A percentile compares a stretch with the other conserved stretches of the same genome.
Evolutionary conservation across 2,329 filamentous ascomycete genomes (phyloP).

Genomic region (Colletotrichum trifolii): DNA sequence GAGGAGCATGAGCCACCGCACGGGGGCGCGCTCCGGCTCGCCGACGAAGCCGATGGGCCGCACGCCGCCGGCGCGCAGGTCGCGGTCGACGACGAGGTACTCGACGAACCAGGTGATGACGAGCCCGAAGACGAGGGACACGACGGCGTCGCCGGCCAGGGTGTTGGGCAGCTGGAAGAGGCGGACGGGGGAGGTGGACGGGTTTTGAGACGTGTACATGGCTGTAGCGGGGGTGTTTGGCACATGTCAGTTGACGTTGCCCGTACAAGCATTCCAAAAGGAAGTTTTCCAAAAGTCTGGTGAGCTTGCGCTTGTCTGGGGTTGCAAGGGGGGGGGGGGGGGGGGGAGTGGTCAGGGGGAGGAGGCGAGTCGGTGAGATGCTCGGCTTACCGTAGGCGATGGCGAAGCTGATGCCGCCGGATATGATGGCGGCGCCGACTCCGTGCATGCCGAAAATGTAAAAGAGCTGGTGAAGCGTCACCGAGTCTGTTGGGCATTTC

Average conservation of each 20-base stretch:
- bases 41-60: slow-evolving; percentile 58
- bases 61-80: slow-evolving; percentile 56
- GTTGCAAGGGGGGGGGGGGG: background rate
- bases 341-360: no score
- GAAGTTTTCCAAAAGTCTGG: background rate
- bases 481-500: slow-evolving; percentile 49
- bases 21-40: slow-evolving; percentile 46
- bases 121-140: slow-evolving; percentile 63
- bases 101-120: slow-evolving; percentile 64
- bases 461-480: slow-evolving; percentile 57
- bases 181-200: slow-evolving; percentile 51
- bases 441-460: slow-evolving; percentile 62
- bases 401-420: slow-evolving; percentile 63
- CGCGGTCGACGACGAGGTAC: slow-evolving; percentile 57
- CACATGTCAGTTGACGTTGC: background rate
- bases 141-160: slow-evolving; percentile 59
- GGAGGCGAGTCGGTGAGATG: no score
- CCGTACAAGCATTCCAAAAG: background rate
- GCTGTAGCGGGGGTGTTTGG: slow-evolving; percentile 43
- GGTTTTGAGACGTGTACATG: slow-evolving; percentile 58
- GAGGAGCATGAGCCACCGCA: slow-evolving; percentile 59
- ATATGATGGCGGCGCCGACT: slow-evolving; percentile 58
- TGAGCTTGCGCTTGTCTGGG: background rate
- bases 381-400: slow-evolving; percentile 58
- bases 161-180: slow-evolving; percentile 63